Evolutionary conservation across 2,329 filamentous ascomycete species (phyloP).

Genomic region (Sclerotinia trifoliorum): DNA sequence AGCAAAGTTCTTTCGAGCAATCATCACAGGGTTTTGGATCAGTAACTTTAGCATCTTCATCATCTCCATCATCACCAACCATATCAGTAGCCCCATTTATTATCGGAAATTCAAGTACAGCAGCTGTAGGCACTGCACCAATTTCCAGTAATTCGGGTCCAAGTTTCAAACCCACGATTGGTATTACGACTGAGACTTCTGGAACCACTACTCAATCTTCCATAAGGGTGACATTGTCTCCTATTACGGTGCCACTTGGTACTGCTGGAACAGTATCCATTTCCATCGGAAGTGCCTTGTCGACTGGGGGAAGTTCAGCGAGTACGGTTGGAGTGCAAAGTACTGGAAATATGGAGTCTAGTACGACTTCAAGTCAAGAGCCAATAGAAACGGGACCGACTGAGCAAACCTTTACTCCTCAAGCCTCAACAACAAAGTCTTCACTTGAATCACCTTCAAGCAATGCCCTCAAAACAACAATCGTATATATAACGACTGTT

Average conservation of each 20-base stretch:
- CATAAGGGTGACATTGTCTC: background rate
- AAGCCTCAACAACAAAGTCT: background rate
- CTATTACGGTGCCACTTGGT: background rate
- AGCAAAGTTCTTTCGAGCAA: background rate
- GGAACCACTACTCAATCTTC: background rate
- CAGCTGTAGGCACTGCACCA: no score
- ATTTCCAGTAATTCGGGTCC: background rate
- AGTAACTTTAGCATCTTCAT: no score
- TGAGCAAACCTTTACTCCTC: background rate
- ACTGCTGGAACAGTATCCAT: background rate
- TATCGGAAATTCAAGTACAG: background rate
- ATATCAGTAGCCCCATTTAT: conserved; percentile 1
- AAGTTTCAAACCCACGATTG: background rate
- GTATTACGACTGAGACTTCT: background rate
- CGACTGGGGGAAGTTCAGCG: background rate
- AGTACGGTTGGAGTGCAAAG: background rate
- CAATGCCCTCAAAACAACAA: background rate
- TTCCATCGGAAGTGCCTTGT: background rate
- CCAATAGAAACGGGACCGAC: no score
- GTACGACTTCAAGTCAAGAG: background rate
- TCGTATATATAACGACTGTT: background rate
- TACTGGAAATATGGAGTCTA: background rate
- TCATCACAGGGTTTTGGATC: background rate
- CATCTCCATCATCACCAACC: background rate
- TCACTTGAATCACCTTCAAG: background rate